phyloP scores from a whole-genome alignment of 2,329 filamentous ascomycete genomes.

The Botrytis paeoniae region DNA sequence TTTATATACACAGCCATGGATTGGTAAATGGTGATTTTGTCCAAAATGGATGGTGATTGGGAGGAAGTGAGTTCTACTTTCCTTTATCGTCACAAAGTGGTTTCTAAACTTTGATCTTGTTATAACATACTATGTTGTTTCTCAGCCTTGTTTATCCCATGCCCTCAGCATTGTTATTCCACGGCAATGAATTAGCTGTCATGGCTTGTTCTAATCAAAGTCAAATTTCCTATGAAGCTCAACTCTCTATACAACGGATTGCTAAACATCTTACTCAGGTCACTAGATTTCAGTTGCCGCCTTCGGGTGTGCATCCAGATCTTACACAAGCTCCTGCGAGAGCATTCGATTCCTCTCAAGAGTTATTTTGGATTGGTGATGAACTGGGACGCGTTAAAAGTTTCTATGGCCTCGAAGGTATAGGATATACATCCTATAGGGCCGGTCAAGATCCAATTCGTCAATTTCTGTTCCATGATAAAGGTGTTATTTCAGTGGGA shows the following conservation, averaged over 20 bases:
- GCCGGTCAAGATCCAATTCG: constrained; percentile 75
- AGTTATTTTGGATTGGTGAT: constrained; percentile 90
- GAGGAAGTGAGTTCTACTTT: constrained; percentile 54
- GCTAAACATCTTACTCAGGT: constrained; percentile 53
- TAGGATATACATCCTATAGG: constrained; percentile 86
- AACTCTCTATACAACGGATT: background rate
- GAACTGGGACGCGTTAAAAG: constrained; percentile 83
- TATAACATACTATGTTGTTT: background rate
- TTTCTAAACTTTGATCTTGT: background rate
- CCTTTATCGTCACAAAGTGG: background rate
- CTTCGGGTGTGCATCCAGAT: constrained; percentile 67
- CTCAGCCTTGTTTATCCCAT: constrained; percentile 10
- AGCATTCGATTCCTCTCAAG: constrained; percentile 84
- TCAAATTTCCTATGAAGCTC: background rate
- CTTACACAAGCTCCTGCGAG: constrained; percentile 73
- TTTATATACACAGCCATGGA: constrained; percentile 19
- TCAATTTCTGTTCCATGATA: constrained; percentile 88
- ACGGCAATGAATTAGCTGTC: background rate
- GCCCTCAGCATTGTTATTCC: constrained; percentile 8
- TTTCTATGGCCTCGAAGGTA: constrained; percentile 81
- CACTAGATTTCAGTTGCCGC: constrained; percentile 76
- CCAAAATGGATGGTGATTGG: constrained; percentile 63
- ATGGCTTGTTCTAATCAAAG: background rate
- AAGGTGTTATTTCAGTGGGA: constrained; percentile 83
- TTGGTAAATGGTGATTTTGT: constrained; percentile 14